phyloP scores from a whole-genome alignment of 176 grass and related monocot species.

The Oryza glaberrima region DNA sequence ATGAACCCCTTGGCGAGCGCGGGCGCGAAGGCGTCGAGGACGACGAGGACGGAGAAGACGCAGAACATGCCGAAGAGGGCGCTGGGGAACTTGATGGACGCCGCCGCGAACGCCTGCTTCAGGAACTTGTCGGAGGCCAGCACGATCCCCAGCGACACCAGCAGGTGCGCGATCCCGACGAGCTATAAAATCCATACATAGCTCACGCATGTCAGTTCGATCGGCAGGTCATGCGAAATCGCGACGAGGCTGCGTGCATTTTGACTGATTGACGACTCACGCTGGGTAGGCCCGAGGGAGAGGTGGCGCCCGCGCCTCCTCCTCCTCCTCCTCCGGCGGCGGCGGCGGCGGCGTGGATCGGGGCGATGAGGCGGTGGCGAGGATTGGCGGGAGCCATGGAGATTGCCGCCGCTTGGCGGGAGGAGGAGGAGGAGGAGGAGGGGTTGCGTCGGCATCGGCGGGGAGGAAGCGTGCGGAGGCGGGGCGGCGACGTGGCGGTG shows the following conservation, averaged over 20 bases:
- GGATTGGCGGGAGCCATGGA: not conserved
- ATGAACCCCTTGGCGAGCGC: slow-evolving; percentile 60
- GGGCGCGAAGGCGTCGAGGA: slow-evolving; percentile 62
- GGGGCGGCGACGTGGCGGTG: not conserved
- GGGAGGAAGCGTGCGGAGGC: not conserved
- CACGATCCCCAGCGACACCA: slow-evolving; percentile 64
- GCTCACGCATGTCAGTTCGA: not conserved
- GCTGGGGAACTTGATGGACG: slow-evolving; percentile 90
- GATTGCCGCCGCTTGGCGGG: not conserved
- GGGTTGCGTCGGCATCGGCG: not conserved
- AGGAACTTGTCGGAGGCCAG: slow-evolving; percentile 71
- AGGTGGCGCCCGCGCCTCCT: not conserved
- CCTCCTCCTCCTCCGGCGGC: not conserved
- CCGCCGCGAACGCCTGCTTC: slow-evolving; percentile 68
- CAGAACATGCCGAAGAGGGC: slow-evolving; percentile 93
- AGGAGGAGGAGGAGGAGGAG: not conserved
- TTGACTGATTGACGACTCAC: slow-evolving; percentile 14
- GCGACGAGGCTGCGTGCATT: not conserved
- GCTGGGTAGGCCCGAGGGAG: slow-evolving; percentile 8
- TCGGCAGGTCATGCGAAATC: not conserved
- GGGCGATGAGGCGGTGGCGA: slow-evolving; percentile 20
- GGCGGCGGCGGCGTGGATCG: slow-evolving; percentile 27
- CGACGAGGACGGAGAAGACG: slow-evolving; percentile 67
- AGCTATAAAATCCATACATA: slow-evolving; percentile 36
- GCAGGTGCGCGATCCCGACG: slow-evolving; percentile 55